phyloP scores from a whole-genome alignment of 2,329 filamentous ascomycete genomes.

The Trichoderma breve region DNA sequence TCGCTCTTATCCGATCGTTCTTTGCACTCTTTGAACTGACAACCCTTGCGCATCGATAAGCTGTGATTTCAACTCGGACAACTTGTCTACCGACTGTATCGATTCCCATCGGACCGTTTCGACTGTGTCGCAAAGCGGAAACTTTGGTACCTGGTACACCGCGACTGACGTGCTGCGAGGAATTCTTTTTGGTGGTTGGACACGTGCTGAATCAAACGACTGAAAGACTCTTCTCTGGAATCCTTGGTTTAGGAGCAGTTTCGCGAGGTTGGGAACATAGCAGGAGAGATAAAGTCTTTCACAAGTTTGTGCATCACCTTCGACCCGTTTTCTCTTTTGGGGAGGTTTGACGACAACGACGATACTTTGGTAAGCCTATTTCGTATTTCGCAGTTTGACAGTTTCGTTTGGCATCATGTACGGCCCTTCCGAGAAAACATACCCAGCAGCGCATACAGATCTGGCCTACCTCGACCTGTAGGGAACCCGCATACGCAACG shows the following conservation, averaged over 20 bases:
- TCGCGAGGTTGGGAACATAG: slow-evolving; percentile 22
- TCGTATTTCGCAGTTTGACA: not conserved
- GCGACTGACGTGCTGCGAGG: not conserved
- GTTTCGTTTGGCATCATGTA: not conserved
- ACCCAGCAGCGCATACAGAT: not conserved
- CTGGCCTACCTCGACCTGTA: not conserved
- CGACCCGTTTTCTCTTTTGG: not conserved
- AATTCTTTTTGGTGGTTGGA: slow-evolving; percentile 11
- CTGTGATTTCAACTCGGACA: not conserved
- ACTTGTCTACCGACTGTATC: not conserved
- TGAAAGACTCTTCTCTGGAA: slow-evolving; percentile 26
- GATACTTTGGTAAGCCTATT: slow-evolving; percentile 16
- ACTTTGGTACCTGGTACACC: not conserved
- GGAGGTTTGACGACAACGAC: slow-evolving; percentile 8
- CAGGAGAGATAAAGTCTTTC: slow-evolving; percentile 9
- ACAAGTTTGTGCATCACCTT: not conserved
- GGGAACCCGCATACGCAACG: slow-evolving; percentile 5
- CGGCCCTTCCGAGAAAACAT: not conserved
- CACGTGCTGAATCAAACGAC: not conserved
- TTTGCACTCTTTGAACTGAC: not conserved
- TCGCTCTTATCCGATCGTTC: not conserved
- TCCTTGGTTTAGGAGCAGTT: slow-evolving; percentile 24
- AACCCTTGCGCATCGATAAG: slow-evolving; percentile 5
- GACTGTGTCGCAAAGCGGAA: not conserved
- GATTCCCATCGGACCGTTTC: slow-evolving; percentile 12